Conservation (phyloP, 805 yeast genomes). For the Komagataella kurtzmanii region DNA sequence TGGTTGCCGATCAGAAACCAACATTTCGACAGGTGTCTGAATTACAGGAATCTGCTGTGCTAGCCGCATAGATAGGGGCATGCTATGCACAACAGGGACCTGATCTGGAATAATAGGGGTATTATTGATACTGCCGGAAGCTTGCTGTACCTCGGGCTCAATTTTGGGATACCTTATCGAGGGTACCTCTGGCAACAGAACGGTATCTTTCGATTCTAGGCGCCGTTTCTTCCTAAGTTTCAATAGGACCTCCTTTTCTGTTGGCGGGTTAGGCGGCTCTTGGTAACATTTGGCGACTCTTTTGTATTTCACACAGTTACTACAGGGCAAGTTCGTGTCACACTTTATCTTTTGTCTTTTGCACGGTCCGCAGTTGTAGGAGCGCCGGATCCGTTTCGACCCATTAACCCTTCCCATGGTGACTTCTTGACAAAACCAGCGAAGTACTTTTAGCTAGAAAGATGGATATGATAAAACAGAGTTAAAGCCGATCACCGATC, state of each 20-base stretch:
- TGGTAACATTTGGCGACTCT: conserved; percentile 1
- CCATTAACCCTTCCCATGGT: background rate
- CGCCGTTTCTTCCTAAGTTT: background rate
- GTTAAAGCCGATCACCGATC: background rate
- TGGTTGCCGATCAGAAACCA: background rate
- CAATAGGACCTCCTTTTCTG: background rate
- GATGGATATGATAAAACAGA: background rate
- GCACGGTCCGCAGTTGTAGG: conserved; percentile 47
- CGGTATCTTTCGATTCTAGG: background rate
- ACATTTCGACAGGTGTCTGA: background rate
- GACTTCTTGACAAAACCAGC: background rate
- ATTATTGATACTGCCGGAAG: background rate
- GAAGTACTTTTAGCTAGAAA: background rate
- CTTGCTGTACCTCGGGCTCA: background rate
- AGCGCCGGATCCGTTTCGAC: conserved; percentile 27
- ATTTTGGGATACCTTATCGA: background rate
- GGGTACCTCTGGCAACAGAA: background rate
- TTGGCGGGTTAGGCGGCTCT: conserved; percentile 3
- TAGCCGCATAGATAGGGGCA: background rate
- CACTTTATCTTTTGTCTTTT: conserved; percentile 39
- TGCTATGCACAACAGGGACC: background rate
- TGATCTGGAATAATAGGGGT: background rate
- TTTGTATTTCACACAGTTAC: conserved; percentile 19
- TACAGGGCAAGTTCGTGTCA: conserved; percentile 33
- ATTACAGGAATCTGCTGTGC: background rate